Conservation (phyloP, 768 basidiomycete species). For the Hypsizygus marmoreus region DNA sequence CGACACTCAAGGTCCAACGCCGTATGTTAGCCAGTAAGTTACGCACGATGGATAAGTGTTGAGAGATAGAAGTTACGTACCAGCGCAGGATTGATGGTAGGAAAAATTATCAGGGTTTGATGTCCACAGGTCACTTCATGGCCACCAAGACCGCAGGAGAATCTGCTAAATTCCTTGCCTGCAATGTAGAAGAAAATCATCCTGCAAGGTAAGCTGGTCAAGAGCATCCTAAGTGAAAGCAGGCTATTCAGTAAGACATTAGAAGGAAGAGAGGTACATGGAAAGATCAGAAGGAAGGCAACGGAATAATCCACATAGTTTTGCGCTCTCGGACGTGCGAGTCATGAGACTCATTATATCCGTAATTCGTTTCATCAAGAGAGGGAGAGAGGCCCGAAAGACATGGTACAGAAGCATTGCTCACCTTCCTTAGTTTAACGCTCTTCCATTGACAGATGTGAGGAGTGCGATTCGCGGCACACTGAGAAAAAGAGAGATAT, state of each 20-base stretch:
- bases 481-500: not conserved
- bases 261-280: not conserved
- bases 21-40: too few species aligned
- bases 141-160: too few species aligned
- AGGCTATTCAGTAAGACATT: not conserved
- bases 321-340: conserved; percentile 20
- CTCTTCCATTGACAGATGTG: too few species aligned
- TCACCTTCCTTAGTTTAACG: too few species aligned
- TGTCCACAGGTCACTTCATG: not conserved
- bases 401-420: not conserved
- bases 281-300: conserved; percentile 56
- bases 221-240: not conserved
- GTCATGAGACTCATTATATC: conserved; percentile 18
- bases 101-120: too few species aligned
- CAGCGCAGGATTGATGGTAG: too few species aligned
- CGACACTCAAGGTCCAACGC: too few species aligned
- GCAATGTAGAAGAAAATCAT: too few species aligned
- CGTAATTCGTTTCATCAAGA: conserved; percentile 13
- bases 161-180: too few species aligned
- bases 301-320: conserved; percentile 52
- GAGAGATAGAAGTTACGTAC: too few species aligned
- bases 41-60: too few species aligned
- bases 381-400: not conserved
- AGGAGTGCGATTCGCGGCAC: too few species aligned
- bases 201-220: not conserved